Percentiles rank a stretch among this genome's conserved stretches.
Evolutionary conservation across 768 basidiomycete genomes (phyloP).

Genomic region (Tubosaeta sp.): DNA sequence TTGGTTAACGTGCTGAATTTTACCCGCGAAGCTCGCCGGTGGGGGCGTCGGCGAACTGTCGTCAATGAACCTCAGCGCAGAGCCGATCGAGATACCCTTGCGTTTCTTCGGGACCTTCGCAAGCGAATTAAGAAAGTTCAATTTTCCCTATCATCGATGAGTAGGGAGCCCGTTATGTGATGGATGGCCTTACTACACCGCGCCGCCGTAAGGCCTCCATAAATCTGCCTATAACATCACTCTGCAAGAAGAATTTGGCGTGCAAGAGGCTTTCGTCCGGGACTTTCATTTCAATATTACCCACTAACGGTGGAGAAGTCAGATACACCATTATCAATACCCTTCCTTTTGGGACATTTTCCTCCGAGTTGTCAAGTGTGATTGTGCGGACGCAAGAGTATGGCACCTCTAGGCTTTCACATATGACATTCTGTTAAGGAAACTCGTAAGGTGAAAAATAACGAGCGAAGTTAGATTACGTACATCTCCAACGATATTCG

Average conservation of each 20-base stretch:
- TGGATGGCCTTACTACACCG: constrained; percentile 39
- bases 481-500: constrained; percentile 37
- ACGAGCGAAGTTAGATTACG: background rate
- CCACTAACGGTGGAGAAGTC: constrained; percentile 39
- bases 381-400: constrained; percentile 34
- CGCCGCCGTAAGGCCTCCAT: constrained; percentile 39
- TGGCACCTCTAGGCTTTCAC: constrained; percentile 48
- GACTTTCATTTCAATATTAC: constrained; percentile 20
- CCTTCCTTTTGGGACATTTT: constrained; percentile 14
- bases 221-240: constrained; percentile 35
- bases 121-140: constrained; percentile 24
- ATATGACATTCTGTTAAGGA: constrained; percentile 39
- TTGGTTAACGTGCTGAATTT: constrained; percentile 28
- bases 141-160: constrained; percentile 25
- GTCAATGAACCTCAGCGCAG: constrained; percentile 19
- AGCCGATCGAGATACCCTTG: constrained; percentile 26
- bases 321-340: constrained; percentile 29
- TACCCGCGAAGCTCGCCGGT: constrained; percentile 30
- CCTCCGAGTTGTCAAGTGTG: constrained; percentile 23
- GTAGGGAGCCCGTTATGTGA: background rate
- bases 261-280: constrained; percentile 18
- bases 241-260: constrained; percentile 38
- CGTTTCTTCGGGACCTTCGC: constrained; percentile 10
- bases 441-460: constrained; percentile 1
- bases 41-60: constrained; percentile 20